Evolutionary conservation across 805 yeast genomes (phyloP), one percentile per base, ranked within the genome.

Genomic region (Myxozyma udenii): DNA sequence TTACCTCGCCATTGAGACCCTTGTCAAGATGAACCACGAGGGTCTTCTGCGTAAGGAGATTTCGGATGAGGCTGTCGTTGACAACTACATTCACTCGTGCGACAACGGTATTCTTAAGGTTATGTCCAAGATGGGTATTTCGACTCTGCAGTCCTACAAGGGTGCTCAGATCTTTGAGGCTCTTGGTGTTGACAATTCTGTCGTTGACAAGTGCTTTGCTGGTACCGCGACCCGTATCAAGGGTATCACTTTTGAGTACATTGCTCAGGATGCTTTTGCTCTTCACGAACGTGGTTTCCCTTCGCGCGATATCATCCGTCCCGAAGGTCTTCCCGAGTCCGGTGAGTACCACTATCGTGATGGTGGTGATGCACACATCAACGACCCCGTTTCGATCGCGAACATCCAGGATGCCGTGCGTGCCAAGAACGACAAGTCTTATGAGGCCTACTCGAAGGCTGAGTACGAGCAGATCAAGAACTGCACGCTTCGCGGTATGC

Each of bases 261-360:
- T 91, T 67, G 96, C 98, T 12, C 96, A 88, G 73, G 98, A 91
- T 73, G 96, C 98, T 1, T 84, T 93, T 70, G 79, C 96, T 35
- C 69, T 91, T 71, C 98, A 91, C 70, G 95, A 87, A 68, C 80
- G 89, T 61, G 98, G 96, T 18, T 91, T 75, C 70, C 97, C 98
- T 48, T 66, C 81, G 30, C 79, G 96, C 66, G 78, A 74, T 14
- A 81, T 88, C 23, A 72, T 85, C 58, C 77, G 79, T 63, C 89
- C 87, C 32, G 75, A 80, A 33, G 84, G 85, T 12, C 77, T 93
- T 57, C 95, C 96, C 26, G 98, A 91, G 71, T 80, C 90, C 54
- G 98, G 98, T 71, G 98, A 93, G 69, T 93, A 89, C 67, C 95
- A 93, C 71, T 91, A 96, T 95, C 83, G 98, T 74, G 98, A 91